Base-by-base conservation (phyloP, 768 basidiomycete genomes). In the Russula griseocarnosa region DNA sequence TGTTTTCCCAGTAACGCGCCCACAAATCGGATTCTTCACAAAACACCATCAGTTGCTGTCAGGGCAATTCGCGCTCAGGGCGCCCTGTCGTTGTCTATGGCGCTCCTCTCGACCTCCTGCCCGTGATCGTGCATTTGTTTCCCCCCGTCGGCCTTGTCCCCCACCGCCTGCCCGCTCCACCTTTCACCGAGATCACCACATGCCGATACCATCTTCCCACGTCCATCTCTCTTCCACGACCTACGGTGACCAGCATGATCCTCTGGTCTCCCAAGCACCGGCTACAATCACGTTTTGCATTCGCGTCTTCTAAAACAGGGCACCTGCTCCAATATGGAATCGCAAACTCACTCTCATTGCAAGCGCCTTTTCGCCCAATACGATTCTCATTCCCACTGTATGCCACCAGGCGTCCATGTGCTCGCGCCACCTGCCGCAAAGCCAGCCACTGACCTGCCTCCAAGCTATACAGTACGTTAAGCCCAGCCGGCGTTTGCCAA, bases 321-420 rank as follows among this genome's bases (percentile, higher is more conserved):
- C 36, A 56, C 49, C 49, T 20, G 22, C 56, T 56, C 46, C 40
- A 60, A 61, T 61, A 46, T 51, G 47, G 59, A 52, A 57, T 49
- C 54, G 16, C 55, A n/a, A 60, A 49, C 18, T 54, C 40, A 50
- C 38, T 28, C 47, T 50, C 59, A 26, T 51, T 38, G 46, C 53
- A 50, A 56, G 64, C 64, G 64, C 55, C 59, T 63, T 42, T 56
- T 30, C 28, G 26, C 50, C 44, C 38, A 40, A 55, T 55, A 22
- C 63, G 58, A 60, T 65, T 65, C 63, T 55, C 63, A 9, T 65
- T 65, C 64, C 64, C 64, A 65, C 59, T 65, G 58, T 40, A 65
- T 61, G 64, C 64, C 64, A 57, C 64, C 59, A 65, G 64, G 64
- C 59, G 49, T 56, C 59, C 64, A 65, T 61, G 64, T 65, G 64